Conservation (phyloP, 1,139 yeast genomes). For the Blastobotrys illinoisensis region DNA sequence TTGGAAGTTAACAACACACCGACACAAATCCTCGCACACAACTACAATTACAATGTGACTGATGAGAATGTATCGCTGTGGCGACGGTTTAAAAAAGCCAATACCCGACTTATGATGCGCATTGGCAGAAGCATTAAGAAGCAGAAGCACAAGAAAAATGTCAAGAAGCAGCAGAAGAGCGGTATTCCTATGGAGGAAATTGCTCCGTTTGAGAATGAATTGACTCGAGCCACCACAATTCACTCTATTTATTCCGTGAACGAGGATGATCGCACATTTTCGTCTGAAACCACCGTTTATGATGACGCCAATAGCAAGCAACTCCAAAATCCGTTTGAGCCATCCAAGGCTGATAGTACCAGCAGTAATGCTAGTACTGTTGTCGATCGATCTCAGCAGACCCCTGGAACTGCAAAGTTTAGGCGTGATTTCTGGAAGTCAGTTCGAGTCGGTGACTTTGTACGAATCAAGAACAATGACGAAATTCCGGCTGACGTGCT, state of each 20-base stretch:
- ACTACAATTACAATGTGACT: conserved; percentile 72
- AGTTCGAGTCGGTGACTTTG: conserved; percentile 81
- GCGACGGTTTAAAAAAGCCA: conserved; percentile 58
- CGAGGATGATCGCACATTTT: conserved; percentile 2
- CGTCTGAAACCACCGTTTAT: not conserved
- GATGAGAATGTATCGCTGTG: conserved; percentile 58
- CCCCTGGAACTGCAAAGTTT: conserved; percentile 45
- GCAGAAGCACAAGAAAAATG: conserved; percentile 12
- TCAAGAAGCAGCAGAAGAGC: conserved; percentile 5
- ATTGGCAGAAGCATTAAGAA: conserved; percentile 29
- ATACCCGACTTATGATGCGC: conserved; percentile 31
- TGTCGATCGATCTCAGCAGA: conserved; percentile 30
- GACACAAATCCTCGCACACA: conserved; percentile 68
- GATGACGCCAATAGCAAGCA: not conserved
- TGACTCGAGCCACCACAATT: conserved; percentile 20
- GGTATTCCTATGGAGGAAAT: conserved; percentile 1
- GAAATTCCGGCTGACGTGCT: conserved; percentile 91
- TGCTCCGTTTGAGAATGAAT: conserved; percentile 13
- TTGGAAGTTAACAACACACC: conserved; percentile 81
- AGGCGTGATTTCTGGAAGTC: conserved; percentile 80
- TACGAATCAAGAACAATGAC: conserved; percentile 79
- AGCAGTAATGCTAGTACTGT: conserved; percentile 22
- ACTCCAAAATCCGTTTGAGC: conserved; percentile 13
- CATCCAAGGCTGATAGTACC: not conserved
- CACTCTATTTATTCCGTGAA: conserved; percentile 22